Evolutionary conservation across 176 grass and related monocot genomes (phyloP), one percentile per base, ranked within the genome.

Genomic region (Bromus sterilis): DNA sequence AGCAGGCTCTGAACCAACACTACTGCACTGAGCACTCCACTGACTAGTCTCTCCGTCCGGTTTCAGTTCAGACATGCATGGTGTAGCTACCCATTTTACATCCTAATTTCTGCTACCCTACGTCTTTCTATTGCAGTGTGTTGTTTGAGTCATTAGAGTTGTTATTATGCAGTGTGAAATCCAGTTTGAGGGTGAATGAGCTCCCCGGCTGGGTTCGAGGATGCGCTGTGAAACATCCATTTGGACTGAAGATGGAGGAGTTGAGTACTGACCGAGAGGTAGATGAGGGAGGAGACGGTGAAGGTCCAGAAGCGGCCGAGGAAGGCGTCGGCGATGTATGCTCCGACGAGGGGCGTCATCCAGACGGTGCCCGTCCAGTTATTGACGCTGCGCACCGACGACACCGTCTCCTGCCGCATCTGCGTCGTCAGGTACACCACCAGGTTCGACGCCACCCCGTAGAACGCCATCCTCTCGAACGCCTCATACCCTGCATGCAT

Each of bases 401-500:
- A 59, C 16, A 96, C 90, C 12, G 93, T 96, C 14, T 78, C 87
- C 87, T 96, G 87, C 29, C 76, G 83, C n/a, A 96, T 74, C 55
- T 88, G 68, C 32, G 90, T 92, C 62, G 93, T 96, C 48, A 96
- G 71, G 71, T 96, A 96, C 30, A 96, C 88, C 57, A 92, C 93
- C 46, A 96, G 88, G 79, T 96, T 96, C 11, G 93, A 80, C 42
- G 93, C 93, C 40, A 96, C 88, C 0, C 93, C 90, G 56, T 92
- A 96, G 87, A 92, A 96, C 28, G 93, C 93, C 93, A 96, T 96
- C 43, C 93, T 87, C 81, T 96, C 93, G 68, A 90, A 96, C 28
- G 88, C 70, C 77, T 96, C 93, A 32, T 96, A 96, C 11, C 85
- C 93, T 95, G 51, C 51, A 12, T 21, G 8, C 28, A 2, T 12